Conservation (phyloP, 208 protist genomes). For the Trypanosoma theileri region DNA sequence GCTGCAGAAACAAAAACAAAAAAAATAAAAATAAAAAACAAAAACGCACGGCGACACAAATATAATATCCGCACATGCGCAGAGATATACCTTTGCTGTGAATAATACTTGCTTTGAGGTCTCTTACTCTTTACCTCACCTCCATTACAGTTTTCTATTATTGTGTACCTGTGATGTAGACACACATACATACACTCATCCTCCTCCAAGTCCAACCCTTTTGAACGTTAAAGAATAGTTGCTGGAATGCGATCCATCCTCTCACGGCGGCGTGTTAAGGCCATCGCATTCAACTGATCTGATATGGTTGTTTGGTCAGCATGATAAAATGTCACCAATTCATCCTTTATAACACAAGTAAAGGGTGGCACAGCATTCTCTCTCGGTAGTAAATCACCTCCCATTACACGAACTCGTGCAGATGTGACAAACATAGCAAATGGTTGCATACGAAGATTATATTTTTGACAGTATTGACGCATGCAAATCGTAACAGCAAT, state of each 20-base stretch:
- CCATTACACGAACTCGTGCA: constrained; percentile 29
- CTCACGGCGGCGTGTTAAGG: not conserved
- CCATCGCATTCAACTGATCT: constrained; percentile 23
- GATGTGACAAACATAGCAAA: constrained; percentile 44
- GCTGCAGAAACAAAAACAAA: constrained; percentile 1
- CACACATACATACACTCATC: not conserved
- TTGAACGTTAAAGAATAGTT: not conserved
- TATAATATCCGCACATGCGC: too few relatives aligned
- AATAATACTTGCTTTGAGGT: too few relatives aligned
- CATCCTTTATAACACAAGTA: constrained; percentile 35
- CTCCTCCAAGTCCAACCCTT: not conserved
- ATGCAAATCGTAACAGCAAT: constrained; percentile 39
- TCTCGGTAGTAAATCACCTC: constrained; percentile 16
- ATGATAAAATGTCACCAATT: constrained; percentile 62
- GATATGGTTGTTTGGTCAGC: constrained; percentile 53
- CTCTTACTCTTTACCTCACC: not conserved
- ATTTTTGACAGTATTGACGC: constrained; percentile 52
- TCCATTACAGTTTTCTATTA: not conserved
- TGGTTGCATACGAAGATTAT: constrained; percentile 28
- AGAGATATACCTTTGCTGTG: too few relatives aligned
- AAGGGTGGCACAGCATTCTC: constrained; percentile 37
- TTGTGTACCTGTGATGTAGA: not conserved
- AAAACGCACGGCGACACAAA: not conserved
- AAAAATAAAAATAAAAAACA: constrained; percentile 29
- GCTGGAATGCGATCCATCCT: constrained; percentile 16